Percentiles rank a stretch among this genome's conserved stretches.
Evolutionary conservation across 2,329 filamentous ascomycete species (phyloP).

Genomic region (Sporothrix luriei): DNA sequence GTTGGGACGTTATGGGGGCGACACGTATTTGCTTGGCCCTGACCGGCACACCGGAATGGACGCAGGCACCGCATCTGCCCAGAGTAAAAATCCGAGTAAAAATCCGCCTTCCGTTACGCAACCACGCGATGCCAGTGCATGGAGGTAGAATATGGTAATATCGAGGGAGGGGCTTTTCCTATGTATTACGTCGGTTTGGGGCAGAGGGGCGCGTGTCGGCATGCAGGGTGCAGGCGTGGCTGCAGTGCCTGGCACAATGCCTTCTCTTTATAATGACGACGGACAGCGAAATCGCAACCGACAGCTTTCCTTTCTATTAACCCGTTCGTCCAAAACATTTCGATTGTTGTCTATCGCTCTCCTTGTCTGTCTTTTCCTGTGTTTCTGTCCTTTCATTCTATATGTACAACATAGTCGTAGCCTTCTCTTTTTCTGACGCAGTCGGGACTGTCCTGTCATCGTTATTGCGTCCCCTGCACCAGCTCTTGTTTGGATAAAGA

Average conservation of each 20-base stretch:
- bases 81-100: neutral
- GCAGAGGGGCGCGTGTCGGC: neutral
- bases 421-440: too few species aligned
- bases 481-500: too few species aligned
- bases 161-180: neutral
- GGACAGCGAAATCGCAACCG: neutral
- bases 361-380: too few species aligned
- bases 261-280: neutral
- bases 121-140: neutral
- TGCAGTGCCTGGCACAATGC: neutral
- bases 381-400: too few species aligned
- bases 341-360: neutral
- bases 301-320: neutral
- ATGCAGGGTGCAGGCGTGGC: neutral
- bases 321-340: neutral
- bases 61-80: neutral
- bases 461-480: too few species aligned
- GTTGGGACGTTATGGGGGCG: neutral
- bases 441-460: too few species aligned
- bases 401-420: too few species aligned
- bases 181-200: neutral
- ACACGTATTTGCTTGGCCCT: neutral
- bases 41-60: neutral
- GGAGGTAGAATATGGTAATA: slow-evolving; percentile 2
- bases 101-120: too few species aligned